phyloP scores from a whole-genome alignment of 2,329 filamentous ascomycete genomes.

The Paramyrothecium roridum region DNA sequence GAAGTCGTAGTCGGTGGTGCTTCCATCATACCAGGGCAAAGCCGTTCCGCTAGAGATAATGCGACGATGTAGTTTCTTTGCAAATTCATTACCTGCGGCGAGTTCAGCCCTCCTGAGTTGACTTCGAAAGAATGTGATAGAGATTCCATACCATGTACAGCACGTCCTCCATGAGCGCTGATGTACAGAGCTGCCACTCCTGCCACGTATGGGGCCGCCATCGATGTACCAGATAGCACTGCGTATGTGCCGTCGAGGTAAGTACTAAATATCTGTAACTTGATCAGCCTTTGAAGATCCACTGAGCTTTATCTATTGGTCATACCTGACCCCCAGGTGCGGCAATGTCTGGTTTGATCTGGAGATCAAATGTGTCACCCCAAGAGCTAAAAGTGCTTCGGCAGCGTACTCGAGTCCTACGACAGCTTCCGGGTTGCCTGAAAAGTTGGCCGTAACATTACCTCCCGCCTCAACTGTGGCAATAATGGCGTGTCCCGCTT shows the following conservation, averaged over 20 bases:
- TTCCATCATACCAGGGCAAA: constrained; percentile 17
- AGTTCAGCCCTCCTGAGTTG: too few relatives aligned
- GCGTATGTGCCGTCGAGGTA: constrained; percentile 28
- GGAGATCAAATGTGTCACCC: constrained; percentile 39
- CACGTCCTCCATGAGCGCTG: constrained; percentile 24
- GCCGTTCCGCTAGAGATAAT: constrained; percentile 28
- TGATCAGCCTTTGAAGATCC: too few relatives aligned
- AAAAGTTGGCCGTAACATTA: constrained; percentile 25
- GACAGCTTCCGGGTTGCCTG: constrained; percentile 13
- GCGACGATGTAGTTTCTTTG: constrained; percentile 18
- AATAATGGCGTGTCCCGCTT: constrained; percentile 20
- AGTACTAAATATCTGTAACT: constrained; percentile 31
- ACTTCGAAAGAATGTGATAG: too few relatives aligned
- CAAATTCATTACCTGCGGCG: constrained; percentile 20
- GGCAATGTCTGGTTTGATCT: constrained; percentile 39
- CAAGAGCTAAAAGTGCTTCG: constrained; percentile 36
- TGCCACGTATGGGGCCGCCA: constrained; percentile 44
- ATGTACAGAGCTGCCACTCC: constrained; percentile 38
- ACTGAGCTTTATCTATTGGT: too few relatives aligned
- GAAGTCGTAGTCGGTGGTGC: constrained; percentile 12
- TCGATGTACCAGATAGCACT: constrained; percentile 41
- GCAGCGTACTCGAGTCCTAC: constrained; percentile 15
- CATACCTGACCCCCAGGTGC: constrained; percentile 30
- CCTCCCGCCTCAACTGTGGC: constrained; percentile 17
- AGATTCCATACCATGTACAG: constrained; percentile 11